Percentiles rank a stretch among this genome's conserved stretches.
Evolutionary conservation across 2,329 filamentous ascomycete species (phyloP).

Genomic region (Ambrosiella cleistominuta): DNA sequence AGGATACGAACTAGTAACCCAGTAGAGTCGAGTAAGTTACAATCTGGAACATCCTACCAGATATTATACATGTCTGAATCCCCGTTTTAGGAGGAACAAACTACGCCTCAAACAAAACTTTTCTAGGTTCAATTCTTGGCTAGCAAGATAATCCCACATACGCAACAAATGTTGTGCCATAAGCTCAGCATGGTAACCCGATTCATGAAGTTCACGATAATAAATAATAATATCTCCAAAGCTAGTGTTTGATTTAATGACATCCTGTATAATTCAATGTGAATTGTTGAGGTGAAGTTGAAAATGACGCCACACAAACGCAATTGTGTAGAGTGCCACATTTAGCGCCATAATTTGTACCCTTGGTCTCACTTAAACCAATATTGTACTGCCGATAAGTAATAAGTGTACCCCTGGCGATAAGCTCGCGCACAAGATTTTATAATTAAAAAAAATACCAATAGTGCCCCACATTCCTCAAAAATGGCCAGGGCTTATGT

Average conservation of each 20-base stretch:
- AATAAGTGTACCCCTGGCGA: conserved; percentile 4
- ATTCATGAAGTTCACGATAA: no score
- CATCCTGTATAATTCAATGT: background rate
- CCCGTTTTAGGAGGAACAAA: no score
- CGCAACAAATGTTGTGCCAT: no score
- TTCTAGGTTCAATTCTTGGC: no score
- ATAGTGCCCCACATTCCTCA: conserved; percentile 6
- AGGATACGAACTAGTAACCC: no score
- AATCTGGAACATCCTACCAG: no score
- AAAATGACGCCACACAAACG: background rate
- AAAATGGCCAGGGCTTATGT: conserved; percentile 10
- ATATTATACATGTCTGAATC: no score
- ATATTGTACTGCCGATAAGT: background rate
- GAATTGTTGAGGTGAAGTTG: background rate
- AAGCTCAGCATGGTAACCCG: no score
- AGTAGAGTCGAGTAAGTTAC: no score
- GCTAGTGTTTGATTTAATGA: background rate
- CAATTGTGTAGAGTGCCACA: background rate
- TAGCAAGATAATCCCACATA: no score
- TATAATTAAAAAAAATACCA: conserved; percentile 3
- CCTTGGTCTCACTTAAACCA: background rate
- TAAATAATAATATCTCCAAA: no score
- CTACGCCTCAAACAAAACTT: no score
- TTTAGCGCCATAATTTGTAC: background rate
- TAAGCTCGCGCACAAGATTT: conserved; percentile 11